Evolutionary conservation across 345 rosid species (phyloP).

Genomic region (Lepidium africanum): DNA sequence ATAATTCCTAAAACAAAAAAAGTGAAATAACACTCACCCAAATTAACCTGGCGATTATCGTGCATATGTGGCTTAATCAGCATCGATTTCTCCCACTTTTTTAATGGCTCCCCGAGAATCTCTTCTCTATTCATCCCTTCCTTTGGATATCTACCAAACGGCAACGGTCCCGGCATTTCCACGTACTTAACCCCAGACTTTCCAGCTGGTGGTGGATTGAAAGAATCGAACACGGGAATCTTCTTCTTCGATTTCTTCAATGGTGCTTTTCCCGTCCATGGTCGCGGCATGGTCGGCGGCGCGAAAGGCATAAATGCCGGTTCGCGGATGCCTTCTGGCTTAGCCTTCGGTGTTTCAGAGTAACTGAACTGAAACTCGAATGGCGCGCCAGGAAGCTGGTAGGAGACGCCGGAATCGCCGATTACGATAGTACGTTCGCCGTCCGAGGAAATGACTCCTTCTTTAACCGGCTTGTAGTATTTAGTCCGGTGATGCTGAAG

Average conservation of each 20-base stretch:
- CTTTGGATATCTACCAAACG: conserved; percentile 56
- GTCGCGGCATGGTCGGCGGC: conserved; percentile 91
- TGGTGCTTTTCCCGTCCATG: conserved; percentile 99
- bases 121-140: conserved; percentile 59
- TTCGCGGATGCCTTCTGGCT: conserved; percentile 83
- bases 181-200: conserved; percentile 53
- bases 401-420: conserved; percentile 79
- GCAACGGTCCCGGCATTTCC: conserved; percentile 68
- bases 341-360: conserved; percentile 75
- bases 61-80: conserved; percentile 59
- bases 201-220: conserved; percentile 55
- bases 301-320: conserved; percentile 93
- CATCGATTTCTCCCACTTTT: conserved; percentile 72
- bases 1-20: neutral
- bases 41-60: conserved; percentile 85
- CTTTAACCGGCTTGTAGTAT: conserved; percentile 68
- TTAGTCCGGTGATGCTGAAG: conserved; percentile 52
- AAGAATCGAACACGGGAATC: conserved; percentile 68
- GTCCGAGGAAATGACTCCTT: conserved; percentile 52
- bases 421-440: conserved; percentile 66
- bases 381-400: conserved; percentile 86
- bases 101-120: conserved; percentile 74
- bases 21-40: conserved; percentile 42
- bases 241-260: conserved; percentile 72
- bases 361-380: conserved; percentile 93